phyloP scores from a whole-genome alignment of 2,329 filamentous ascomycete species.

The Neonectria magnoliae region DNA sequence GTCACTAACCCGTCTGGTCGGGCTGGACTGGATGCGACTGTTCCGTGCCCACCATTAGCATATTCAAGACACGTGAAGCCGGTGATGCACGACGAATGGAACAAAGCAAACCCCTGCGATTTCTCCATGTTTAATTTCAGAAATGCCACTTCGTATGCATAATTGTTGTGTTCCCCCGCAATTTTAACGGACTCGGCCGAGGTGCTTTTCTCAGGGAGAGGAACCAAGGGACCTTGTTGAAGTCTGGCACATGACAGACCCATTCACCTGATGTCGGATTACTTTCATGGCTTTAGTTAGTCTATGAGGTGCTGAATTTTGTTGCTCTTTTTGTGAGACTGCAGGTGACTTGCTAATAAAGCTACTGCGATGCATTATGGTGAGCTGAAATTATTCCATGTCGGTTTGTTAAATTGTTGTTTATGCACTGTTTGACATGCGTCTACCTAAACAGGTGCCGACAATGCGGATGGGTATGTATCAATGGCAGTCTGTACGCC shows the following conservation, averaged over 20 bases:
- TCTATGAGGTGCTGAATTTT: not conserved
- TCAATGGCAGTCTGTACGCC: not conserved
- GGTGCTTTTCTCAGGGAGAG: not conserved
- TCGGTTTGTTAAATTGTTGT: conserved; percentile 1
- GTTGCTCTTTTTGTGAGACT: not conserved
- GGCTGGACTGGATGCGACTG: conserved; percentile 6
- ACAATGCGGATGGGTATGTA: conserved; percentile 7
- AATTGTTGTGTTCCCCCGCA: conserved; percentile 14
- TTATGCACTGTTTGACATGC: not conserved
- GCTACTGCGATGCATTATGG: not conserved
- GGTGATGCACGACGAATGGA: not conserved
- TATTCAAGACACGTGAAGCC: conserved; percentile 19
- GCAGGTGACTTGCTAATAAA: not conserved
- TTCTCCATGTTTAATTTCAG: conserved; percentile 15
- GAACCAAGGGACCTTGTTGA: not conserved
- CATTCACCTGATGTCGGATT: not conserved
- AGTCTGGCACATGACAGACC: not conserved
- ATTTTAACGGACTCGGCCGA: conserved; percentile 11
- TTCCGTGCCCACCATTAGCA: not conserved
- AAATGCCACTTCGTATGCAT: conserved; percentile 9
- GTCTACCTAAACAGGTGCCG: not conserved
- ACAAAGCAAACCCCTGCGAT: conserved; percentile 2
- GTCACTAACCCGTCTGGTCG: not conserved
- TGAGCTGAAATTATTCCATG: not conserved
- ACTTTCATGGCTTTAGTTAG: not conserved